Conservation (phyloP, 192 early-diverging fungal species). For the Coemansia nantahalensis region DNA sequence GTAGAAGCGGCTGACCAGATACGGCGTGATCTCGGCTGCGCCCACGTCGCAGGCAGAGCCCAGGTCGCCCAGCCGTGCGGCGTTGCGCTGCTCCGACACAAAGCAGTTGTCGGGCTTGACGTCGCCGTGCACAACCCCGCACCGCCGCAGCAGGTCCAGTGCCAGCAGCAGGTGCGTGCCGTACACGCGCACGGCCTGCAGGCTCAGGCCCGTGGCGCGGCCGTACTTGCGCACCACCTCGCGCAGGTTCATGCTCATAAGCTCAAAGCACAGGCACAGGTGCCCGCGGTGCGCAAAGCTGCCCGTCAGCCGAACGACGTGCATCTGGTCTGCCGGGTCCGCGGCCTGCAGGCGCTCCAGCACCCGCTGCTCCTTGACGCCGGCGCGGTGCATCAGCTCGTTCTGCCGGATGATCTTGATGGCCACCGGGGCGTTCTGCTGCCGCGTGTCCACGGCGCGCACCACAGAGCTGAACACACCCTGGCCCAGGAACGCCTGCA, state of each 20-base stretch:
- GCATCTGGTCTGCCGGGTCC: constrained; percentile 87
- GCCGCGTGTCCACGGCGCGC: constrained; percentile 75
- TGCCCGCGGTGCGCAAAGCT: constrained; percentile 92
- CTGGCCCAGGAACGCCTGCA: constrained; percentile 80
- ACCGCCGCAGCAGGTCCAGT: constrained; percentile 77
- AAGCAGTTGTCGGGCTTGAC: constrained; percentile 99
- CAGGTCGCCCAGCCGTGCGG: constrained; percentile 90
- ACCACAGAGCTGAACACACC: constrained; percentile 97
- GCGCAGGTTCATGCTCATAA: constrained; percentile 86
- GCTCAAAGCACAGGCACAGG: constrained; percentile 93
- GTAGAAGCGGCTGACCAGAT: constrained; percentile 94
- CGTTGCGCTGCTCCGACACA: constrained; percentile 75
- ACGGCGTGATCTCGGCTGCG: constrained; percentile 94
- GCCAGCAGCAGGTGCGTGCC: constrained; percentile 87
- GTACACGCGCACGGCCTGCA: constrained; percentile 90
- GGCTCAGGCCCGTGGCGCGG: constrained; percentile 87
- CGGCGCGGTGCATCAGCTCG: constrained; percentile 88
- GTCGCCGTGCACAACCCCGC: constrained; percentile 89
- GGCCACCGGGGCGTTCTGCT: constrained; percentile 75
- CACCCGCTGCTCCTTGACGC: constrained; percentile 84
- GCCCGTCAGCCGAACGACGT: constrained; percentile 77
- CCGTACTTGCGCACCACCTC: constrained; percentile 95
- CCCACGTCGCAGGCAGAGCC: constrained; percentile 85
- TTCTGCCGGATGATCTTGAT: constrained; percentile 97
- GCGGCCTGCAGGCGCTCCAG: constrained; percentile 80